phyloP scores from a whole-genome alignment of 2,329 filamentous ascomycete species.

The Ustilaginoidea virens region DNA sequence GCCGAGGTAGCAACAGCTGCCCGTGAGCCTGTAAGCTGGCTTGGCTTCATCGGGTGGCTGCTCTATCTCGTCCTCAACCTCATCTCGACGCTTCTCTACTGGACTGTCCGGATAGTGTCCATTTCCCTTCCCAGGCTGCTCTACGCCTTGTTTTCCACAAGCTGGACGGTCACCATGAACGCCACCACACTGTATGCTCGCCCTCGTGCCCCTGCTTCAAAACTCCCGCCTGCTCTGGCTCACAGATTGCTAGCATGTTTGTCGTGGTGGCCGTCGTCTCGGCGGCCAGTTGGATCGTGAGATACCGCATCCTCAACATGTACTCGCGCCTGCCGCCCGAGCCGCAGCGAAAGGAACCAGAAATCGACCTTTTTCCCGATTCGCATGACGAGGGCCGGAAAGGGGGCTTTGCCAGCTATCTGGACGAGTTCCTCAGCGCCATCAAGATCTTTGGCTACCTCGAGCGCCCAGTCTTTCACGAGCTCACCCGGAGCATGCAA shows the following conservation, averaged over 20 bases:
- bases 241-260: constrained; percentile 41
- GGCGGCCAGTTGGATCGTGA: constrained; percentile 82
- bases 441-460: constrained; percentile 99
- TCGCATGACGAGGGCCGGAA: constrained; percentile 81
- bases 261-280: constrained; percentile 65
- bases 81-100: constrained; percentile 51
- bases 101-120: constrained; percentile 69
- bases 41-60: constrained; percentile 39
- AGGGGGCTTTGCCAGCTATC: constrained; percentile 82
- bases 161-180: constrained; percentile 95
- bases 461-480: constrained; percentile 92
- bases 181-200: constrained; percentile 72
- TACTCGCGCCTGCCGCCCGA: constrained; percentile 88
- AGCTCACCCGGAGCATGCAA: constrained; percentile 95
- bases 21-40: constrained; percentile 34
- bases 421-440: constrained; percentile 94
- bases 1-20: constrained; percentile 17
- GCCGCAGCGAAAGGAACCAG: constrained; percentile 87
- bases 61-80: constrained; percentile 39
- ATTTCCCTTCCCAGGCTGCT: constrained; percentile 82
- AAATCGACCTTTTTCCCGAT: constrained; percentile 89
- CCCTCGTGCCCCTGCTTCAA: background rate
- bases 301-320: constrained; percentile 94
- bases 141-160: constrained; percentile 81
- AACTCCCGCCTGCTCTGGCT: constrained; percentile 5